Evolutionary conservation across 2,329 filamentous ascomycete genomes (phyloP), one percentile per base, ranked within the genome.

Genomic region (Diaporthe capsici): DNA sequence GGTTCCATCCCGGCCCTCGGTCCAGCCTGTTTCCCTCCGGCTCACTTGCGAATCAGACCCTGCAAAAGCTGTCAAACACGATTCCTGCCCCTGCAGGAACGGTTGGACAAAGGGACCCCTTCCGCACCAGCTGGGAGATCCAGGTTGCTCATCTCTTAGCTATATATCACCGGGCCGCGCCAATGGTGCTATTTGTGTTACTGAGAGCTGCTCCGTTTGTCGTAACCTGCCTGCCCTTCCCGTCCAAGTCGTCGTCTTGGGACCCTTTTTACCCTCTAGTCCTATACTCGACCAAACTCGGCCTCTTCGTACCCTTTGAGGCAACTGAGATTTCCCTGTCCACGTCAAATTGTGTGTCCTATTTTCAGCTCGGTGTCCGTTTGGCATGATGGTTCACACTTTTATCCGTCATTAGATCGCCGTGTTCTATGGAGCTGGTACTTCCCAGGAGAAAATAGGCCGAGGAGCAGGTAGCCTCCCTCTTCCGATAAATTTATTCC

Each of bases 11-110:
- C 47, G 67, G 57, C 47, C 67, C 58, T 61, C 55, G 37, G 61
- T 55, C 71, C 39, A 73, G 72, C 39, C 44, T 34, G 60, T 68
- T 57, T 68, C 61, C 57, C 20, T 53, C 51, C 42, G 25, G 61
- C 37, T 34, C 31, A 49, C 34, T 28, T 75, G 70, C 68, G 51
- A 67, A 65, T 71, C 31, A 73, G 51, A 70, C 71, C 71, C 58
- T 70, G 53, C 34, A 63, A 49, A 60, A 65, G 13, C 63, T 75
- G 74, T 75, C 74, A 73, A 67, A 60, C 71, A 73, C 10, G 37
- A 61, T 34, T 57, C 71, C 74, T 72, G 57, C 58, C 71, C 39
- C 71, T 73, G 74, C 74, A 75, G 61, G 53, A 34, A 63, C 49
- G 44, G 74, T 72, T 68, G 42, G 63, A 65, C 70, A 73, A 73